A percentile compares a stretch with the other conserved stretches of the same genome.
Conservation (phyloP, 2,329 filamentous ascomycete species). For the Blastomyces parvus region DNA sequence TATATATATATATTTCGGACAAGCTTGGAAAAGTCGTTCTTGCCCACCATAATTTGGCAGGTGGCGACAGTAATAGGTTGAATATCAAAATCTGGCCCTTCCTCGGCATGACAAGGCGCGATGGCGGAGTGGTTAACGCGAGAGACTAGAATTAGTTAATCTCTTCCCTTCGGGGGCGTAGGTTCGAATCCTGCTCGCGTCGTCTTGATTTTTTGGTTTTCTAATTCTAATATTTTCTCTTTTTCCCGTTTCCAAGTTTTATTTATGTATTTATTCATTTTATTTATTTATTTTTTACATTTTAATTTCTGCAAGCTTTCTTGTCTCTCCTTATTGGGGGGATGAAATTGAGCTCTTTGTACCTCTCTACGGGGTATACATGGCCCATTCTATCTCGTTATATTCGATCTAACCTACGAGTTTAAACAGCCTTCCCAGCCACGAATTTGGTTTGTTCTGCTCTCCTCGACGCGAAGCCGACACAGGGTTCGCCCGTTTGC, state of each 20-base stretch:
- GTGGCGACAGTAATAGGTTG: too few relatives aligned
- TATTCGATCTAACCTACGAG: too few relatives aligned
- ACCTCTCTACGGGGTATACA: too few relatives aligned
- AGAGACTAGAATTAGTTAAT: conserved; percentile 6
- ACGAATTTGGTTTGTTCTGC: not conserved
- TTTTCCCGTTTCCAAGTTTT: not conserved
- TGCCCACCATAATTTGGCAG: too few relatives aligned
- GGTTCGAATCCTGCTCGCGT: conserved; percentile 9
- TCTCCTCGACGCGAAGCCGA: not conserved
- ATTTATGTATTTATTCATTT: not conserved
- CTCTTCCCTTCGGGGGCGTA: conserved; percentile 8
- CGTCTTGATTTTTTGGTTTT: not conserved
- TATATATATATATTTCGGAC: too few relatives aligned
- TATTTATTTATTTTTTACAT: not conserved
- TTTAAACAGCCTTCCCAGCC: not conserved
- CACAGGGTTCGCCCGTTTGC: not conserved
- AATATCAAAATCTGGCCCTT: not conserved
- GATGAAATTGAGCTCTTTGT: not conserved
- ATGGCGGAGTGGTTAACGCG: conserved; percentile 10
- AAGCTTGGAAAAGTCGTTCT: too few relatives aligned
- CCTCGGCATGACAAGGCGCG: not conserved
- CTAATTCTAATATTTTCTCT: too few relatives aligned
- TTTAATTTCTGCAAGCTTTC: not conserved
- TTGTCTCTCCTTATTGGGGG: too few relatives aligned
- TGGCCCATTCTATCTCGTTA: not conserved